Evolutionary conservation across 164 flowering plant species (phyloP).

Genomic region (Vitis labrusca): DNA sequence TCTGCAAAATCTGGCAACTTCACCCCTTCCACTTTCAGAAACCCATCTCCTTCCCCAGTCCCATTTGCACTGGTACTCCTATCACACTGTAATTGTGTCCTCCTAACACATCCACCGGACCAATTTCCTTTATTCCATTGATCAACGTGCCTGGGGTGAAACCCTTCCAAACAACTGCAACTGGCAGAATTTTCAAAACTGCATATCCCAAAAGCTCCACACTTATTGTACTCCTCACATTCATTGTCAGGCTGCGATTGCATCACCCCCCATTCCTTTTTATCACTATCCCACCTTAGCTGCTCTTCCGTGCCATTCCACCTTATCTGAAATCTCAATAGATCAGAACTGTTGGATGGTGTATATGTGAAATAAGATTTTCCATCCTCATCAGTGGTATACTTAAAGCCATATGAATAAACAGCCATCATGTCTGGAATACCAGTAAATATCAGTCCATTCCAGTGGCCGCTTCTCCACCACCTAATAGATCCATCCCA

Average conservation of each 20-base stretch:
- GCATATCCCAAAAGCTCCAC: conserved; percentile 64
- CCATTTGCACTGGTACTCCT: conserved; percentile 13
- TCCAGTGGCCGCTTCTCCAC: conserved; percentile 78
- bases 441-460: conserved; percentile 37
- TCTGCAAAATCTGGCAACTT: conserved; percentile 31
- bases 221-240: conserved; percentile 53
- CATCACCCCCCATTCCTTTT: conserved; percentile 30
- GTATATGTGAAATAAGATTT: conserved; percentile 37
- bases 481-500: conserved; percentile 31
- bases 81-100: conserved; percentile 30
- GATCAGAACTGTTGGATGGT: conserved; percentile 16
- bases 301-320: conserved; percentile 51
- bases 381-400: conserved; percentile 18
- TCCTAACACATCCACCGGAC: conserved; percentile 64
- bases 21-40: conserved; percentile 11
- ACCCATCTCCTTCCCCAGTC: conserved; percentile 16
- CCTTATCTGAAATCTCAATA: conserved; percentile 30
- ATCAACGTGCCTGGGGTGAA: conserved; percentile 23
- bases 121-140: conserved; percentile 59
- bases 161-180: conserved; percentile 64
- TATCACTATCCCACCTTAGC: conserved; percentile 35
- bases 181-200: not conserved
- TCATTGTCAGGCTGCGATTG: conserved; percentile 30
- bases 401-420: conserved; percentile 40
- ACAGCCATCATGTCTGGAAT: conserved; percentile 32